Conservation (phyloP, 805 yeast species). For the Yarrowia sp. region DNA sequence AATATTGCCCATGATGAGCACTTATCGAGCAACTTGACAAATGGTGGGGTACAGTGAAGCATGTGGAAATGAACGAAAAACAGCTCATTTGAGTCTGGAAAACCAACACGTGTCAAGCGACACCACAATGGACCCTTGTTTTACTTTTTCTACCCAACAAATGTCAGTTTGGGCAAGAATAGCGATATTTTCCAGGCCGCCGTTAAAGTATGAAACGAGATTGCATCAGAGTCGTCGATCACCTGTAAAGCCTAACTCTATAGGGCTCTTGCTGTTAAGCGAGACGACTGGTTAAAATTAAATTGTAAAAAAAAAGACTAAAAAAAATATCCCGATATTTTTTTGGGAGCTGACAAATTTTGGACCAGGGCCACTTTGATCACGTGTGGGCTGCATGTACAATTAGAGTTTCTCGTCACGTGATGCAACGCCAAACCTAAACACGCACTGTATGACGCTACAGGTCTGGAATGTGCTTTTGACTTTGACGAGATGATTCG, state of each 20-base stretch:
- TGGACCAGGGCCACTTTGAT: not conserved
- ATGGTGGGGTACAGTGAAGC: no score
- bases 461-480: not conserved
- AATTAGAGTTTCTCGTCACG: not conserved
- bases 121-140: not conserved
- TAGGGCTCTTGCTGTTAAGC: not conserved
- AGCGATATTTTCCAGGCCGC: not conserved
- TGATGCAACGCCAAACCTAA: not conserved
- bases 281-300: not conserved
- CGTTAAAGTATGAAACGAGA: constrained; percentile 6
- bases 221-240: not conserved
- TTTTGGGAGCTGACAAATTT: no score
- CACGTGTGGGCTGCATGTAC: not conserved
- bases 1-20: no score
- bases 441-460: constrained; percentile 2
- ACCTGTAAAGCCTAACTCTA: not conserved
- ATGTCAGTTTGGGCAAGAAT: not conserved
- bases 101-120: no score
- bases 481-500: no score
- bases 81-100: no score
- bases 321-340: not conserved
- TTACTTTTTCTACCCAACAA: not conserved
- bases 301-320: not conserved
- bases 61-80: no score
- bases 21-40: no score